Evolutionary conservation across 805 yeast genomes (phyloP), one percentile per base, ranked within the genome.

Genomic region (Jamesozyma spencerorum): DNA sequence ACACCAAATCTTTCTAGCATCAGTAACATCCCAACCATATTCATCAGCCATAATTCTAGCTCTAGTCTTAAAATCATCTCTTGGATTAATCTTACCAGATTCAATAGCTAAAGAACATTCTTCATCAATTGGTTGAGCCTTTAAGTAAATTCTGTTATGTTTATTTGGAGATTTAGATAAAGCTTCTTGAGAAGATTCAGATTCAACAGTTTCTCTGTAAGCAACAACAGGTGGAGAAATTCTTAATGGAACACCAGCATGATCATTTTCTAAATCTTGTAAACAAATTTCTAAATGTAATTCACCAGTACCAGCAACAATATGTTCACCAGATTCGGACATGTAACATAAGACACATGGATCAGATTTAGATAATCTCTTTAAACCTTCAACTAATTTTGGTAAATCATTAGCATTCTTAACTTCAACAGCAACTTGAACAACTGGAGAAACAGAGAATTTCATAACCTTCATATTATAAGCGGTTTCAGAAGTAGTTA

Each of bases 1-100:
- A 84, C 96, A 86, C 98, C 98, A 90, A 68, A 90, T 92, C 92
- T 92, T 90, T 84, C 98, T 88, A 74, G 97, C 98, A 68, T 90
- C 98, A 60, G 96, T 80, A 69, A 92, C 97, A 69, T 90, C 97
- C 98, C 98, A 90, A 60, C 90, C 96, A 82, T 72, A 92, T 70
- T 92, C 95, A 70, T 90, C 97, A 68, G 97, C 97, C 79, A 90
- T 77, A 68, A 85, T 64, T 82, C 97, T 88, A 62, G 97, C 98
- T 80, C 98, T 88, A 62, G 85, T 84, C 81, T 90, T 90, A 85
- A 90, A 78, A 77, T 90, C 98, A 65, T 90, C 97, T 74, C 90
- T 82, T 69, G 97, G 85, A 73, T 78, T 75, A 68, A 90, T 75
- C 70, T 76, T 79, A 77, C 97, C 97, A 50, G 67, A 57, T 80